phyloP scores from a whole-genome alignment of 1,284 basidiomycete genomes.

The Sphagnurus paluster region DNA sequence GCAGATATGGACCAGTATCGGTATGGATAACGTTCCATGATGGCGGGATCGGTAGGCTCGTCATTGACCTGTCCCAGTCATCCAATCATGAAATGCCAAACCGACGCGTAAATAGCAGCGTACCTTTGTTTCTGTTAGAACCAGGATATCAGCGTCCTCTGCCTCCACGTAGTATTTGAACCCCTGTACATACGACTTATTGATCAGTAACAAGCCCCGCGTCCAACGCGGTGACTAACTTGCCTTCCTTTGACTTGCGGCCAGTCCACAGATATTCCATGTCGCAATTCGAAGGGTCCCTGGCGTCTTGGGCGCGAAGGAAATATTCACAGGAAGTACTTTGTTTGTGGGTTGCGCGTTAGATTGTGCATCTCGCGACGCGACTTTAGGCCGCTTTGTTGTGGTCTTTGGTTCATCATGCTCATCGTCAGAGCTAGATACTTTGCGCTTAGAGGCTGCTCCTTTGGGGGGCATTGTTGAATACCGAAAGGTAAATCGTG shows the following conservation, averaged over 20 bases:
- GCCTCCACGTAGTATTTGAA: slow-evolving; percentile 80
- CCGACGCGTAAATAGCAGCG: slow-evolving; percentile 4
- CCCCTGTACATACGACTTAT: slow-evolving; percentile 48
- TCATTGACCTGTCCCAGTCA: slow-evolving; percentile 57
- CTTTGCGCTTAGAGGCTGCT: slow-evolving; percentile 32
- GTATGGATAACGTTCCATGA: slow-evolving; percentile 63
- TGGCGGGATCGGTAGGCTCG: slow-evolving; percentile 54
- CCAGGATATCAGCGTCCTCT: slow-evolving; percentile 79
- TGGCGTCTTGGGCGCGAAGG: slow-evolving; percentile 50
- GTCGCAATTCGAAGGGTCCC: slow-evolving; percentile 59
- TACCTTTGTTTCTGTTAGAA: slow-evolving; percentile 84
- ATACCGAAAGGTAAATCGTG: neutral
- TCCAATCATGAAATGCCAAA: neutral
- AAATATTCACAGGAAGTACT: slow-evolving; percentile 61
- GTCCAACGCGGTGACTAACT: slow-evolving; percentile 25
- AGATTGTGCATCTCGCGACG: slow-evolving; percentile 9
- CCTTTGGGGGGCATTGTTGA: slow-evolving; percentile 35
- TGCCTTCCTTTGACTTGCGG: slow-evolving; percentile 74
- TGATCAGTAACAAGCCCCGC: slow-evolving; percentile 1
- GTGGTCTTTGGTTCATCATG: slow-evolving; percentile 18
- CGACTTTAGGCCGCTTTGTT: slow-evolving; percentile 27
- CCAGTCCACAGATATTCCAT: slow-evolving; percentile 78
- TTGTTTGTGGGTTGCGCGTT: slow-evolving; percentile 73
- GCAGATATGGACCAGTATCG: slow-evolving; percentile 74
- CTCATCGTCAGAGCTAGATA: slow-evolving; percentile 24